These are phyloP conservation scores for Obelidium mucronatum DNA, from an alignment of 192 early-diverging fungal genomes.

Conservation along the genomic window DNA sequence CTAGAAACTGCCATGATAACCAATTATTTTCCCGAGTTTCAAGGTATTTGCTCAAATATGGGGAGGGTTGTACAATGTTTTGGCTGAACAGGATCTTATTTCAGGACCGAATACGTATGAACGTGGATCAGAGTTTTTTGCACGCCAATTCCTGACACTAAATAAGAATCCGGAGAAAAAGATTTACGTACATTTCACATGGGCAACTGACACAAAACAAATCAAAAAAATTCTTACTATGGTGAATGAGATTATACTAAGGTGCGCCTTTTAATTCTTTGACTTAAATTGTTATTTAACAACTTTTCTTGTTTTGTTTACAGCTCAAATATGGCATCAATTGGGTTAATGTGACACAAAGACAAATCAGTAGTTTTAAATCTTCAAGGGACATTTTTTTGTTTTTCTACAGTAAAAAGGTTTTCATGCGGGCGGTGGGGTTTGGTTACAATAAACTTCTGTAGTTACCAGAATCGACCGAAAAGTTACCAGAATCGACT, in stretches of 20 bases:
- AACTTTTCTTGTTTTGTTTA: too few species aligned
- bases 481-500: too few species aligned
- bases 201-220: conserved; percentile 69
- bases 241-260: conserved; percentile 41
- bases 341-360: conserved; percentile 22
- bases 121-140: conserved; percentile 54
- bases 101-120: conserved; percentile 56
- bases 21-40: conserved; percentile 63
- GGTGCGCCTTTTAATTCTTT: conserved; percentile 5
- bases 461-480: too few species aligned
- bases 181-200: conserved; percentile 69
- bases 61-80: too few species aligned
- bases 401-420: too few species aligned
- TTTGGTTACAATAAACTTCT: too few species aligned
- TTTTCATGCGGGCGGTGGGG: too few species aligned
- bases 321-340: conserved; percentile 21
- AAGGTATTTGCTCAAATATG: conserved; percentile 41
- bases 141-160: conserved; percentile 44
- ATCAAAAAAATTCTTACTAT: conserved; percentile 53
- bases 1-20: conserved; percentile 51
- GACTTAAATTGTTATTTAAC: background rate
- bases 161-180: conserved; percentile 55
- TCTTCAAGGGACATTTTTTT: too few species aligned
- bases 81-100: background rate
- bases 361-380: too few species aligned